Conservation (phyloP, 2,329 filamentous ascomycete genomes). For the Simplicillium sp. region DNA sequence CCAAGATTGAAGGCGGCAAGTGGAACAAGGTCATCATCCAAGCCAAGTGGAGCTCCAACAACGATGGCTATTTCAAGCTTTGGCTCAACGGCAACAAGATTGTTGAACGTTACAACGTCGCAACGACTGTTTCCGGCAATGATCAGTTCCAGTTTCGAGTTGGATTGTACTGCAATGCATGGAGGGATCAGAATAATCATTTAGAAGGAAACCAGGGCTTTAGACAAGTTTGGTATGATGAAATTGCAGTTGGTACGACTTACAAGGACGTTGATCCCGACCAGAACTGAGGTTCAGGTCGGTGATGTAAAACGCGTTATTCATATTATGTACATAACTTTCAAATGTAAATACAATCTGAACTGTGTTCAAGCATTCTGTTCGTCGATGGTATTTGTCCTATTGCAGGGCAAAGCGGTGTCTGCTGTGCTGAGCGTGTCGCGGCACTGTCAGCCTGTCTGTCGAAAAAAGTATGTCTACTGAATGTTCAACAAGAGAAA, state of each 20-base stretch:
- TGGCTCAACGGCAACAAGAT: slow-evolving; percentile 37
- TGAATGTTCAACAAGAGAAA: too few species aligned
- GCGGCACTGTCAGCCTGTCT: too few species aligned
- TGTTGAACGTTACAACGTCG: slow-evolving; percentile 24
- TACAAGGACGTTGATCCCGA: slow-evolving; percentile 15
- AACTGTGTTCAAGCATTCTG: too few species aligned
- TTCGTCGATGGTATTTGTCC: too few species aligned
- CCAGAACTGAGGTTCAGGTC: background rate
- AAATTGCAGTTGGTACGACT: slow-evolving; percentile 32
- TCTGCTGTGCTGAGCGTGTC: too few species aligned
- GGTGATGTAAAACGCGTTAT: too few species aligned
- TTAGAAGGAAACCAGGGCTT: slow-evolving; percentile 29
- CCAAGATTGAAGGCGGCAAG: slow-evolving; percentile 27
- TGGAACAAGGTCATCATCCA: slow-evolving; percentile 39
- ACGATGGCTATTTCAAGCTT: slow-evolving; percentile 32
- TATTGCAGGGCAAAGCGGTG: too few species aligned
- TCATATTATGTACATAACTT: too few species aligned
- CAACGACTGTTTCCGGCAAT: slow-evolving; percentile 35
- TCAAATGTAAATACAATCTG: too few species aligned
- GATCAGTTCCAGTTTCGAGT: slow-evolving; percentile 34
- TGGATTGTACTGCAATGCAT: slow-evolving; percentile 40
- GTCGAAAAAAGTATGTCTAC: too few species aligned
- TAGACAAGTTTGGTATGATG: slow-evolving; percentile 39
- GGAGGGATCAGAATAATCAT: slow-evolving; percentile 30
- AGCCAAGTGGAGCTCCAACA: slow-evolving; percentile 32